Evolutionary conservation across 2,329 filamentous ascomycete species (phyloP).

Genomic region (Blastomyces emzantsi): DNA sequence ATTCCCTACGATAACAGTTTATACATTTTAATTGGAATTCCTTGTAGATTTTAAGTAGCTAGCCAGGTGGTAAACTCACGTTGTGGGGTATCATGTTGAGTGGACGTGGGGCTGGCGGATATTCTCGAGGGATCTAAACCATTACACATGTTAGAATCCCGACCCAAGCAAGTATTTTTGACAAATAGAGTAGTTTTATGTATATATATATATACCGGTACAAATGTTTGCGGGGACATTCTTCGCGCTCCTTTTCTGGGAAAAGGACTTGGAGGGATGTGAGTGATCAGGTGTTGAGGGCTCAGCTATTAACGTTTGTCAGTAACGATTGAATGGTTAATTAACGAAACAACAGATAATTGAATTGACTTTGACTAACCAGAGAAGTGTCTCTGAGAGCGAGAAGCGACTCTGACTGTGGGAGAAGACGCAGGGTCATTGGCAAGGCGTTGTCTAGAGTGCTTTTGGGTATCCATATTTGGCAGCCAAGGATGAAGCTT

Average conservation of each 20-base stretch:
- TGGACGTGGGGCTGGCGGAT: constrained; percentile 3
- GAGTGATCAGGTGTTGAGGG: constrained; percentile 4
- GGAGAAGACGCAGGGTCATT: constrained; percentile 2
- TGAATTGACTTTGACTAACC: background rate
- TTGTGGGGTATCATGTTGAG: constrained; percentile 3
- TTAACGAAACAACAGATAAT: background rate
- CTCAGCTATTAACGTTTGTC: background rate
- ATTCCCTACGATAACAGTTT: constrained; percentile 19
- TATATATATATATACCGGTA: constrained; percentile 2
- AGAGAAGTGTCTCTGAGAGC: background rate
- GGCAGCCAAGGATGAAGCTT: background rate
- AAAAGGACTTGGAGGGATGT: background rate
- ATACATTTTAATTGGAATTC: constrained; percentile 10
- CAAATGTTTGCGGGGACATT: background rate
- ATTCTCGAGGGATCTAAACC: constrained; percentile 1
- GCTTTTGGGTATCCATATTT: constrained; percentile 1
- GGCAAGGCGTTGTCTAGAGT: background rate
- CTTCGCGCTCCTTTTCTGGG: background rate
- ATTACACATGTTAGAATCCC: background rate
- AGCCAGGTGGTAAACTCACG: constrained; percentile 4
- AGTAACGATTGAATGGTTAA: background rate
- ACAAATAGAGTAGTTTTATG: background rate
- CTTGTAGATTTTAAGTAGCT: background rate
- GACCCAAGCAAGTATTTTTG: background rate
- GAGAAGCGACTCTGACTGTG: background rate